Base-by-base conservation (phyloP, 2,329 filamentous ascomycete species). In the Xylariaceae sp. region DNA sequence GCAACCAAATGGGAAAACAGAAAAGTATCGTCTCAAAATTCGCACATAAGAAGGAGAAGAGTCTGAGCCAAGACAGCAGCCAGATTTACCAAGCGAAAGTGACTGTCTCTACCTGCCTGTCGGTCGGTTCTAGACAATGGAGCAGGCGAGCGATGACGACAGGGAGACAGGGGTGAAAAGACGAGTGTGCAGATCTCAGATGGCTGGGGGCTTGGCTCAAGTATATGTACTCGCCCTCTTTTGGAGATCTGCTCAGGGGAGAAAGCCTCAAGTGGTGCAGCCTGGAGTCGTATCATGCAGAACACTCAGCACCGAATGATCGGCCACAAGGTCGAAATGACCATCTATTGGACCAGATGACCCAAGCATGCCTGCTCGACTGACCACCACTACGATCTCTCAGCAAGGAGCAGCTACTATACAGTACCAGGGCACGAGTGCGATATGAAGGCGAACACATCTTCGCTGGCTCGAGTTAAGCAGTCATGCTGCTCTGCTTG, bases 111-210 rank as follows among this genome's bases (percentile, higher is more conserved):
- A 13, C 13, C 37, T 30, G 48, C 3, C 45, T 15, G 45, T 48
- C n/a, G n/a, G 45, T 37, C 41, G 34, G 23, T 15, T n/a, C 4
- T 34, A 23, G 39, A 47, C 50, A 34, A 18, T 35, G 11, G 37
- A 41, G 57, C 15, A n/a, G 51, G 9, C 39, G 34, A 55, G 50
- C 55, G 59, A 63, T 61, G 61, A 63, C 61, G 59, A 61, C 58
- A 62, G 58, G 48, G 59, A 30, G 58, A 58, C 45, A 51, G 54
- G 56, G 50, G 61, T 58, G 47, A 55, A 34, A 13, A 13, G 6
- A 15, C 11, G 23, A 37, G 13, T 17, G 50, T 34, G 10, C 30
- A 34, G 30, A 53, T 37, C 47, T 13, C 17, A 44, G 47, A 44
- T 51, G 30, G 15, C 55, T 17, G 23, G 48, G 23, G 30, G 50